Evolutionary conservation across 805 yeast genomes (phyloP).

Genomic region (Candida krabiensis): DNA sequence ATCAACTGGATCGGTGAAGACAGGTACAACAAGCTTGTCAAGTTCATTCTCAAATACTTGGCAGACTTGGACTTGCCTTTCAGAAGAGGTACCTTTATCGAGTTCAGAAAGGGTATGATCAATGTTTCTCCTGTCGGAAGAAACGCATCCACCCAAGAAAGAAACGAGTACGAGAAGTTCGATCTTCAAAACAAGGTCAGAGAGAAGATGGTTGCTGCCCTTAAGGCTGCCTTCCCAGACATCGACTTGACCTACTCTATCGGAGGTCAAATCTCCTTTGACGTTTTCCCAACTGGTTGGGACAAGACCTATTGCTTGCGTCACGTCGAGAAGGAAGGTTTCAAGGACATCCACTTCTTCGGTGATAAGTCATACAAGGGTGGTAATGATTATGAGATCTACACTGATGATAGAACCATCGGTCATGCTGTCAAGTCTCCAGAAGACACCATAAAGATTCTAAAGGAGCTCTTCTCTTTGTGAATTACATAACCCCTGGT

Average conservation of each 20-base stretch:
- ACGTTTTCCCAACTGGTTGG: slow-evolving; percentile 99
- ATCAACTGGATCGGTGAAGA: slow-evolving; percentile 95
- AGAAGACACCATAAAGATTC: slow-evolving; percentile 80
- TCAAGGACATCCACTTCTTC: slow-evolving; percentile 90
- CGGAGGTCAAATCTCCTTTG: slow-evolving; percentile 99
- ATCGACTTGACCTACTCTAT: slow-evolving; percentile 90
- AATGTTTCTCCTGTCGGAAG: slow-evolving; percentile 98
- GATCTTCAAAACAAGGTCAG: slow-evolving; percentile 83
- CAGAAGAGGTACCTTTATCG: slow-evolving; percentile 98
- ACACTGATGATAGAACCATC: slow-evolving; percentile 84
- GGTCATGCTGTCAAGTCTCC: slow-evolving; percentile 94
- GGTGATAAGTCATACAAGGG: slow-evolving; percentile 98
- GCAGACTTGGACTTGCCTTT: slow-evolving; percentile 86
- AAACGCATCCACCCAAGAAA: slow-evolving; percentile 92
- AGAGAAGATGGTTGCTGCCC: slow-evolving; percentile 79
- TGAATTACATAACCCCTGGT: too few relatives aligned
- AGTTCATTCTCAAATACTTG: slow-evolving; percentile 82
- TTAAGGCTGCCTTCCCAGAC: slow-evolving; percentile 81
- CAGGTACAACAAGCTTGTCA: slow-evolving; percentile 84
- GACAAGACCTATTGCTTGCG: slow-evolving; percentile 97
- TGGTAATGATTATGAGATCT: slow-evolving; percentile 98
- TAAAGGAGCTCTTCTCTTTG: slow-evolving; percentile 75
- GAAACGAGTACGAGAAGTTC: slow-evolving; percentile 85
- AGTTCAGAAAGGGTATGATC: slow-evolving; percentile 99
- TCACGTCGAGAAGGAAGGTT: slow-evolving; percentile 85